phyloP scores from a whole-genome alignment of 2,329 filamentous ascomycete species.

The Cladorrhinum sp. region DNA sequence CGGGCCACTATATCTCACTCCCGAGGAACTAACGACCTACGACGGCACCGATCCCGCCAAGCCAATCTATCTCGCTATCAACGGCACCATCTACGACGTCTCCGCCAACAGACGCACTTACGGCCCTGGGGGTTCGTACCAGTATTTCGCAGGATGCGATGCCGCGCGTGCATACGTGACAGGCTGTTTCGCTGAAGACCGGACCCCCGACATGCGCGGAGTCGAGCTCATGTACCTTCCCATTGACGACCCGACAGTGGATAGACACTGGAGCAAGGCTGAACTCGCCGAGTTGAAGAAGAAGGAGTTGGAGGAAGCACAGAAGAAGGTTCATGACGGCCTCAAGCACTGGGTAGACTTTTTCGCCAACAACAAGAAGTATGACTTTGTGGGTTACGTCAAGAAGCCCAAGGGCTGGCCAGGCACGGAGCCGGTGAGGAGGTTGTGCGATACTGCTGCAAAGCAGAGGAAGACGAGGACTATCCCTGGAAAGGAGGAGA shows the following conservation, averaged over 20 bases:
- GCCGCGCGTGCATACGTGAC: constrained; percentile 88
- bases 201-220: constrained; percentile 78
- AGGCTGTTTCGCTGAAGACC: constrained; percentile 85
- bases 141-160: constrained; percentile 82
- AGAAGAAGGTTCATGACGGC: constrained; percentile 60
- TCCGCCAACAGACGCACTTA: constrained; percentile 66
- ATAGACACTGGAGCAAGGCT: constrained; percentile 53
- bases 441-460: constrained; percentile 69
- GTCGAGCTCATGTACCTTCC: constrained; percentile 82
- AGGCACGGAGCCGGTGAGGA: constrained; percentile 57
- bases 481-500: constrained; percentile 48
- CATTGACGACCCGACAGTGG: constrained; percentile 59
- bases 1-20: constrained; percentile 68
- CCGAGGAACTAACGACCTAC: constrained; percentile 68
- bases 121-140: constrained; percentile 81
- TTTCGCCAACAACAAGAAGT: constrained; percentile 77
- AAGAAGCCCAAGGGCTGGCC: constrained; percentile 59
- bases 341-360: constrained; percentile 81
- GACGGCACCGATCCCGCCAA: constrained; percentile 72
- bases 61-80: constrained; percentile 88
- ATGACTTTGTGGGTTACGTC: constrained; percentile 75
- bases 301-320: constrained; percentile 63
- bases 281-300: constrained; percentile 54
- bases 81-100: constrained; percentile 84
- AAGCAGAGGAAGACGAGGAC: constrained; percentile 55